Percentiles rank a stretch among this genome's conserved stretches.
Conservation (phyloP, 306 rosid genomes). For the Sicyos edulis region DNA sequence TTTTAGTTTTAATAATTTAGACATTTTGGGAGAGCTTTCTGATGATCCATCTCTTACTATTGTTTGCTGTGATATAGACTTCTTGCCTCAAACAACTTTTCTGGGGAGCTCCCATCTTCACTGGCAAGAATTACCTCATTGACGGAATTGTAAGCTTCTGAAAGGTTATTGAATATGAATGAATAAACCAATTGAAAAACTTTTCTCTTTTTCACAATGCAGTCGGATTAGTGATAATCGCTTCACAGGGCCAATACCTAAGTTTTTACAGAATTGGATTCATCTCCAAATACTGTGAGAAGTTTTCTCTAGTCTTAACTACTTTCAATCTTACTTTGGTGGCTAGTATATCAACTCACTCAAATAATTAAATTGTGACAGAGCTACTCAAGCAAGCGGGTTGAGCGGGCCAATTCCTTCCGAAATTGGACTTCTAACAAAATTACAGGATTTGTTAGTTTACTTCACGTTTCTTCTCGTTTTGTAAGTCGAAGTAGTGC, state of each 20-base stretch:
- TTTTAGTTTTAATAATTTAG: neutral
- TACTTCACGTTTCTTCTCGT: neutral
- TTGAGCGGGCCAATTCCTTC: slow-evolving; percentile 72
- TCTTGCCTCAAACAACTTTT: slow-evolving; percentile 60
- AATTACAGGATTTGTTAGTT: slow-evolving; percentile 53
- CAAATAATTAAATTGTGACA: slow-evolving; percentile 23
- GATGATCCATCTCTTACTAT: neutral
- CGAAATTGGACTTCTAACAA: slow-evolving; percentile 34
- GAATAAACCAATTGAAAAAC: neutral
- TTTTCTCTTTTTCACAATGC: slow-evolving; percentile 10
- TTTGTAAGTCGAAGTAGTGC: neutral
- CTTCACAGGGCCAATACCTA: slow-evolving; percentile 56
- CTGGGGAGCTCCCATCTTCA: slow-evolving; percentile 56
- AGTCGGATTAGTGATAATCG: slow-evolving; percentile 62
- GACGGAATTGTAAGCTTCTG: slow-evolving; percentile 46
- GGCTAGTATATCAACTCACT: neutral
- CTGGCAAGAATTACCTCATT: slow-evolving; percentile 40
- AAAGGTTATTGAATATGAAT: neutral
- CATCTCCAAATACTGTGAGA: slow-evolving; percentile 43
- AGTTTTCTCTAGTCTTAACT: neutral
- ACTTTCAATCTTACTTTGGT: neutral
- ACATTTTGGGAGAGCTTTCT: neutral
- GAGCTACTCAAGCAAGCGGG: slow-evolving; percentile 68
- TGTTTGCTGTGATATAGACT: slow-evolving; percentile 27
- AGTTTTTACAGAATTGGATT: slow-evolving; percentile 50